Evolutionary conservation across 371 early-diverging fungal genomes (phyloP).

Genomic region (Mortierella sp.): DNA sequence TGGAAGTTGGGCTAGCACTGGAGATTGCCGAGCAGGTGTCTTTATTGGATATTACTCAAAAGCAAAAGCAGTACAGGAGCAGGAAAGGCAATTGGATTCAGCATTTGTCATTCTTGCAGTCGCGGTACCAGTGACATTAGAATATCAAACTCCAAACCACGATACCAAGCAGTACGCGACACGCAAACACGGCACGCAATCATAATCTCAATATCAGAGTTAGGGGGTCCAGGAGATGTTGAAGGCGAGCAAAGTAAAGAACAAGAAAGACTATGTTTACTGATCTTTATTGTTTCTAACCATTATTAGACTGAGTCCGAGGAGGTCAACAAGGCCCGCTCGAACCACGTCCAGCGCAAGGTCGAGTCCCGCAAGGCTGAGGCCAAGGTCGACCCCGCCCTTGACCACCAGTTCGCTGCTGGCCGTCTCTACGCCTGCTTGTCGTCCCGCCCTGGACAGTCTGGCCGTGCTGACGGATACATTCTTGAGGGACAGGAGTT

Average conservation of each 20-base stretch:
- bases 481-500: conserved; percentile 99
- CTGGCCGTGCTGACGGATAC: conserved; percentile 98
- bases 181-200: too few species aligned
- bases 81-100: too few species aligned
- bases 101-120: too few species aligned
- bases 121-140: too few species aligned
- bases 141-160: too few species aligned
- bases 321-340: conserved; percentile 83
- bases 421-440: conserved; percentile 97
- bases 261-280: not conserved
- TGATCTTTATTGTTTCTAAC: not conserved
- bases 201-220: too few species aligned
- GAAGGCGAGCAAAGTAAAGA: too few species aligned
- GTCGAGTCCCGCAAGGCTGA: conserved; percentile 83
- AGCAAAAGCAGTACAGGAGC: too few species aligned
- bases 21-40: too few species aligned
- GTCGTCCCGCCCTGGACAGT: conserved; percentile 99
- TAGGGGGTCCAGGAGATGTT: too few species aligned
- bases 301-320: conserved; percentile 58
- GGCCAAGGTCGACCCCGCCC: conserved; percentile 87
- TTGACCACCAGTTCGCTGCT: conserved; percentile 96
- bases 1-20: not conserved
- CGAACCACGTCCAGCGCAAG: conserved; percentile 93
- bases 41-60: too few species aligned
- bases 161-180: too few species aligned